Percentiles rank a stretch among this genome's conserved stretches.
These are phyloP conservation scores for Trichoderma koningii DNA, from an alignment of 2,329 filamentous ascomycete genomes.

Conservation along the genomic window DNA sequence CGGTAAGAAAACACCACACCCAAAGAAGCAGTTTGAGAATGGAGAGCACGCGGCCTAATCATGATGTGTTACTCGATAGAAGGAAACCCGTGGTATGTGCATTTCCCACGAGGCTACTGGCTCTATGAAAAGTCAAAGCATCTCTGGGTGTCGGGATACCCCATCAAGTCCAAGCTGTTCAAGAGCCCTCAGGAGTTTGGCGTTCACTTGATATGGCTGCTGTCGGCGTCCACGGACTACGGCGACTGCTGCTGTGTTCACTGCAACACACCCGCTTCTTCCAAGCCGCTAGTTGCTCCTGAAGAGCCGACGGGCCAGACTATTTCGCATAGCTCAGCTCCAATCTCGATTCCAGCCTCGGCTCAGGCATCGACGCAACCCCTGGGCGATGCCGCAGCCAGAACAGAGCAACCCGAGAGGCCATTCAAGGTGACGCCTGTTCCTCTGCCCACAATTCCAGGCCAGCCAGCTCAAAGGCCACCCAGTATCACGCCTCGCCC, in stretches of 20 bases:
- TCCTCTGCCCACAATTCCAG: conserved; percentile 42
- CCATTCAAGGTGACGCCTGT: conserved; percentile 43
- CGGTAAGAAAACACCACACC: conserved; percentile 37
- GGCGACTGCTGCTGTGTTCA: conserved; percentile 55
- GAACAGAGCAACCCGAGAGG: conserved; percentile 35
- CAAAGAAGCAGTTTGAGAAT: not conserved
- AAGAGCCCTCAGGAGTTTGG: conserved; percentile 57
- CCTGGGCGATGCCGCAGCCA: conserved; percentile 30
- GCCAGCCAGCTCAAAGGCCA: conserved; percentile 41
- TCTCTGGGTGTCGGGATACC: conserved; percentile 54
- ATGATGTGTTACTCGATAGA: conserved; percentile 35
- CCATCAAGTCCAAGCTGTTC: conserved; percentile 51
- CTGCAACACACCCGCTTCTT: conserved; percentile 43
- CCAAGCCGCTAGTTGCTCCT: conserved; percentile 32
- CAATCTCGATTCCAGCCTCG: not conserved
- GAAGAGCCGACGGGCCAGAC: conserved; percentile 35
- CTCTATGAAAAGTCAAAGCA: conserved; percentile 52
- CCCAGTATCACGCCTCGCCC: conserved; percentile 32
- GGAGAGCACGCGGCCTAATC: conserved; percentile 27
- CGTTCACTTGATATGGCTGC: conserved; percentile 55
- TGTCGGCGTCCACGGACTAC: conserved; percentile 51
- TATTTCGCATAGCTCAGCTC: conserved; percentile 28
- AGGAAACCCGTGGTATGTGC: conserved; percentile 48
- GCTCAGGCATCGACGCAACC: conserved; percentile 18
- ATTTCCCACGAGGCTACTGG: conserved; percentile 51